These are phyloP conservation scores for Psidium guajava DNA, from an alignment of 345 rosid species.

Conservation along the genomic window DNA sequence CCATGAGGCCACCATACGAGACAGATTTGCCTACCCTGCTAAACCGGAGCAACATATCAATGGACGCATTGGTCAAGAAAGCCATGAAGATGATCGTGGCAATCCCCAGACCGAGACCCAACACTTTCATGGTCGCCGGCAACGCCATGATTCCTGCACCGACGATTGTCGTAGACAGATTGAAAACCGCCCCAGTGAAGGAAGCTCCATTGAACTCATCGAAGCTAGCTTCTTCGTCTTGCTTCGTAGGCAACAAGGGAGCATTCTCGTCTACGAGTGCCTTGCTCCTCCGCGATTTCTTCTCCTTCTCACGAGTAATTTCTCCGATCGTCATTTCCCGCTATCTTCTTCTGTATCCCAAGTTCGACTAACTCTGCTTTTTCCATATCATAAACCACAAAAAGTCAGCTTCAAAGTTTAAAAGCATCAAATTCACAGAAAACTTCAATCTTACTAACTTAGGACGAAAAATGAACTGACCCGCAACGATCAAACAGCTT, in stretches of 20 bases:
- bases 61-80: slow-evolving; percentile 62
- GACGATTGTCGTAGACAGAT: slow-evolving; percentile 73
- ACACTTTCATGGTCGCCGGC: slow-evolving; percentile 88
- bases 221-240: slow-evolving; percentile 29
- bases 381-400: neutral
- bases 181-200: slow-evolving; percentile 78
- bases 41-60: slow-evolving; percentile 78
- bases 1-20: slow-evolving; percentile 82
- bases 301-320: slow-evolving; percentile 30
- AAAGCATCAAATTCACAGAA: neutral
- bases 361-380: neutral
- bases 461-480: neutral
- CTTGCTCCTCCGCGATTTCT: slow-evolving; percentile 29
- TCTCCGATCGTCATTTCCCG: slow-evolving; percentile 39
- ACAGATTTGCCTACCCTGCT: slow-evolving; percentile 45
- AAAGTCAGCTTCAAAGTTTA: neutral
- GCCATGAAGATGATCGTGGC: slow-evolving; percentile 67
- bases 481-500: neutral
- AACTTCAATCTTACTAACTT: neutral
- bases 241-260: slow-evolving; percentile 43
- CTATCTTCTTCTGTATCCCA: neutral
- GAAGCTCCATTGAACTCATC: slow-evolving; percentile 87
- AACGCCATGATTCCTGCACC: slow-evolving; percentile 98
- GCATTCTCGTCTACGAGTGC: slow-evolving; percentile 30
- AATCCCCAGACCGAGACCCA: slow-evolving; percentile 67